phyloP scores from a whole-genome alignment of 2,329 filamentous ascomycete genomes.

The Alternaria rosae region DNA sequence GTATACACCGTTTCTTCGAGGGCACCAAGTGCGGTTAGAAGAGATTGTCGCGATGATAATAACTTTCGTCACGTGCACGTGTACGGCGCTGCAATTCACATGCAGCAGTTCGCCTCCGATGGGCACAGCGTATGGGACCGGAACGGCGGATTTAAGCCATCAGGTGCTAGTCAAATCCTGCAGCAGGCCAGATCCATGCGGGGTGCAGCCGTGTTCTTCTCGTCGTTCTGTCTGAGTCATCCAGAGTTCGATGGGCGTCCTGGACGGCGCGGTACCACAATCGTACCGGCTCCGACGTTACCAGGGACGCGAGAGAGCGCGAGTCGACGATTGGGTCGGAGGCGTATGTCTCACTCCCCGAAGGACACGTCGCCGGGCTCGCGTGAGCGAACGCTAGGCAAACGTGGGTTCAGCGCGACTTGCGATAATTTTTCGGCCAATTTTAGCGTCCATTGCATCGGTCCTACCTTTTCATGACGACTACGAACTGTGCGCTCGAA shows the following conservation, averaged over 20 bases:
- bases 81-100: conserved; percentile 9
- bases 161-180: conserved; percentile 27
- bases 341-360: conserved; percentile 22
- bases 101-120: conserved; percentile 5
- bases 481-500: conserved; percentile 34
- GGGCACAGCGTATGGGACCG: conserved; percentile 7
- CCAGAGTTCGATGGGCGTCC: conserved; percentile 7
- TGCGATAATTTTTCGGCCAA: conserved; percentile 28
- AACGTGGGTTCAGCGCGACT: conserved; percentile 12
- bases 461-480: conserved; percentile 32
- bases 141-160: conserved; percentile 24
- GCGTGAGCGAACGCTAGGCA: conserved; percentile 1
- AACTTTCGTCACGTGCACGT: conserved; percentile 17
- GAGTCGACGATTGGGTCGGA: conserved; percentile 27
- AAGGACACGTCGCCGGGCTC: conserved; percentile 19
- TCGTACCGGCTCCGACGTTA: conserved; percentile 29
- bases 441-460: conserved; percentile 19
- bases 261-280: conserved; percentile 28
- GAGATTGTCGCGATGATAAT: neutral
- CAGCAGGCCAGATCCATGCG: conserved; percentile 29
- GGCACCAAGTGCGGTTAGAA: neutral
- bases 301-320: neutral
- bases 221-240: conserved; percentile 33
- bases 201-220: conserved; percentile 41
- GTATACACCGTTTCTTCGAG: conserved; percentile 2